Base-by-base conservation (phyloP, 2,329 filamentous ascomycete species). In the Colletotrichum sublineola region DNA sequence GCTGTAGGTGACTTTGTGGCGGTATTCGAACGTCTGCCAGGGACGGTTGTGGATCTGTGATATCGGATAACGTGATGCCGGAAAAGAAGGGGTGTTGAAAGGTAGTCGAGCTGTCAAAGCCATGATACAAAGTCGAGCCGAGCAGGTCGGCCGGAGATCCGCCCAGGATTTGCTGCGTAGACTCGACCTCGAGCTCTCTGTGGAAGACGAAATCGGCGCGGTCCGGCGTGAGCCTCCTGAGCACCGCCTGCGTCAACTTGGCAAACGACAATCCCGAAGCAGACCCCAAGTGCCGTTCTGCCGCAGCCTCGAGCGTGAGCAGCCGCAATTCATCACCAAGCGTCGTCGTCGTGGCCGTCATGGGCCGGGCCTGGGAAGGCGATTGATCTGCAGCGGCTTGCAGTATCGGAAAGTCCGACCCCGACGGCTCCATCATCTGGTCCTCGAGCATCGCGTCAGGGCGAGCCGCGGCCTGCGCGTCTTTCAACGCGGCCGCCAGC, bases 211-310 rank as follows among this genome's bases (percentile, higher is more conserved):
- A 85, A 38, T 82, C 82, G 6, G 81, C 80, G 67, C 81, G 80
- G 75, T 85, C 83, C 6, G 84, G 83, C 3, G 79, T 81, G 7
- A 85, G 76, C 36, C 84, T 81, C 7, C 81, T 79, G 2, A 86
- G 79, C 2, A 85, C 80, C 1, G 78, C 79, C 62, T 85, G 83
- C 0, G 83, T 85, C 15, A 85, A 77, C 46, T 81, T 82, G 7
- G 84, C 84, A 71, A 86, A 85, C 0, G 83, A 83, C 1, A 86
- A 67, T 0, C 84, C 84, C 0, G 84, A 86, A 0, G 83, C 80
- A 0, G 83, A 83, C 2, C 84, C 84, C 5, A 86, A 74, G 70
- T 86, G 81, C 4, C 83, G 78, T 48, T 86, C 84, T 12, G 84
- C 84, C 0, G 82, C 79, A 1, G 84, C 84, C 64, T 85, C 82